Base-by-base conservation (phyloP, 2,329 filamentous ascomycete genomes). In the Cercospora berteroae region DNA sequence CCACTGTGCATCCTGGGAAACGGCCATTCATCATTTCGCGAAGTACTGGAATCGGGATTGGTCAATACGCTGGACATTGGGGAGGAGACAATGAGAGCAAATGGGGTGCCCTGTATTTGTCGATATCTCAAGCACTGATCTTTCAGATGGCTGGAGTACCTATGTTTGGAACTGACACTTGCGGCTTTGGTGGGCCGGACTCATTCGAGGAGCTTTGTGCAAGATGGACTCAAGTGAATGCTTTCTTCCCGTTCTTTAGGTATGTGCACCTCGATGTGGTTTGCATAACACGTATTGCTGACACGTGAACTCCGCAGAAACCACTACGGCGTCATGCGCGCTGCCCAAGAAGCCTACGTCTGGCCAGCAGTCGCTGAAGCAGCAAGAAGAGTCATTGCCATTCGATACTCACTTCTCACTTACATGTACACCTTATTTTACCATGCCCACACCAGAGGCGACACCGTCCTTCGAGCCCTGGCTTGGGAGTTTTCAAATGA, bases 211-310 rank as follows among this genome's bases (percentile, higher is more conserved):
- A 74, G 29, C 70, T 76, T 7, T 76, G 74, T 57, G 52, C 67
- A 16, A 69, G 74, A 5, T 77, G 74, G 75, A 71, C 73, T 66
- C 63, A 71, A 59, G 65, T 75, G 4, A 86, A 83, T 1, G 89
- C 89, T 10, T 92, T 92, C 81, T 91, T 91, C 80, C 89, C 89
- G 8, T 92, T 92, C 79, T 92, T 91, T 79, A 83, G 89, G 63
- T 65, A 10, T 7, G 62, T 23, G 1, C 9, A 92, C 78, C 90
- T 92, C 80, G 91, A 92, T 16, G 2, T n/a, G 23, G 13, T 2
- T 23, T 73, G 79, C 1, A 84, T 86, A 10, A 81, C 82, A 23
- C 42, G 74, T 83, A 0, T 12, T 33, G n/a, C 27, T 50, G 16
- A 48, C 36, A 5, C 3, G 0, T 5, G 6, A 18, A n/a, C 16